Percentiles rank a stretch among this genome's conserved stretches.
These are phyloP conservation scores for Calonectria pauciramosa DNA, from an alignment of 2,329 filamentous ascomycete genomes.

Conservation along the genomic window DNA sequence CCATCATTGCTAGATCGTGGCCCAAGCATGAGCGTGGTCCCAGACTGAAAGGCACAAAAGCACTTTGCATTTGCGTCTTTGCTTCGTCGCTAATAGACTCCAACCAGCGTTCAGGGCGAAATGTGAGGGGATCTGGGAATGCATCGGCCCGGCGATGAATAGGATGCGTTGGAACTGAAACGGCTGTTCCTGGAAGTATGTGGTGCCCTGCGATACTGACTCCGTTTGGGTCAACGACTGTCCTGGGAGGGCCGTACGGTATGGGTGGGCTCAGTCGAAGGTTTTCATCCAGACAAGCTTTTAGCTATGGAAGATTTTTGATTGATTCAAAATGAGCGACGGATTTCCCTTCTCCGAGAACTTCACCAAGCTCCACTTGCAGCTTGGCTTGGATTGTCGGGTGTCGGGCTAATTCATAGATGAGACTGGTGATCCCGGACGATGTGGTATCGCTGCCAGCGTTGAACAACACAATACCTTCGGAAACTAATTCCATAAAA, in stretches of 20 bases:
- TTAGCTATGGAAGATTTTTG: not conserved
- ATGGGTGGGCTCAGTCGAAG: not conserved
- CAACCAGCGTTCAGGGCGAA: not conserved
- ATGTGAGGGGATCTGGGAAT: not conserved
- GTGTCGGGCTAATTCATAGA: not conserved
- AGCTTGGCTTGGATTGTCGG: not conserved
- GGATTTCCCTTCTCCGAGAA: not conserved
- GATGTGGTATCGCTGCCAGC: not conserved
- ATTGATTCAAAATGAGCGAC: not conserved
- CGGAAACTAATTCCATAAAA: not conserved
- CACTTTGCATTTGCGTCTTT: not conserved
- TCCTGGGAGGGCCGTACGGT: not conserved
- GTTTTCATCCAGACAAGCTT: not conserved
- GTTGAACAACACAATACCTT: not conserved
- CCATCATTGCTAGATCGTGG: not conserved
- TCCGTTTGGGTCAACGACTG: not conserved
- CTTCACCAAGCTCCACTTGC: not conserved
- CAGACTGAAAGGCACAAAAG: not conserved
- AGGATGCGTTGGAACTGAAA: not conserved
- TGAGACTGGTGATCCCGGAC: not conserved
- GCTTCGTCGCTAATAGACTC: not conserved
- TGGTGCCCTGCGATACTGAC: not conserved
- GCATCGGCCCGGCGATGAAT: not conserved
- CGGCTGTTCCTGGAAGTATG: not conserved
- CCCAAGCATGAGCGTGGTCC: not conserved